Conservation (phyloP, 345 rosid species). For the Eucalyptus shirleyi region DNA sequence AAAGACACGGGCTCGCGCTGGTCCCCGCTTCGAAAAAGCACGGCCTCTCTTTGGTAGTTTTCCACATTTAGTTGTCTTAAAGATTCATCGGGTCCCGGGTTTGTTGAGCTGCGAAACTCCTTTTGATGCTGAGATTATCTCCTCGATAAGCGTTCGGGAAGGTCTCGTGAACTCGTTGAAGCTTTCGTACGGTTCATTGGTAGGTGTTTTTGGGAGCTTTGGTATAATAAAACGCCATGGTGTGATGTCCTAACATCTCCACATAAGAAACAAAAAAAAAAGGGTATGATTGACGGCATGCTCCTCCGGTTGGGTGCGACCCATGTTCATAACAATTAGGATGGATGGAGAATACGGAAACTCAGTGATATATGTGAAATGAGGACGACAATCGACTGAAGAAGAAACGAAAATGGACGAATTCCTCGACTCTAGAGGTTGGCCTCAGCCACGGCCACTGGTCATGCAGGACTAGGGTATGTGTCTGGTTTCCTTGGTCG, state of each 20-base stretch:
- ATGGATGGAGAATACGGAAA: background rate
- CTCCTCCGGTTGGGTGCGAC: background rate
- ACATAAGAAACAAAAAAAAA: background rate
- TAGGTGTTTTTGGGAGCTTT: background rate
- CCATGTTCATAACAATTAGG: background rate
- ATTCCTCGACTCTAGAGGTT: background rate
- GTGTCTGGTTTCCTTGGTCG: background rate
- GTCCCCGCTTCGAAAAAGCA: background rate
- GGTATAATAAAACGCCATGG: background rate
- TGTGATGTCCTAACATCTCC: background rate
- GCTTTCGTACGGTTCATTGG: background rate
- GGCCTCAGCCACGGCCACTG: background rate
- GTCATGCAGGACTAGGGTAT: background rate
- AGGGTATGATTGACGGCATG: background rate
- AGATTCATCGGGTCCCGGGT: background rate
- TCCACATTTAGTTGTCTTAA: background rate
- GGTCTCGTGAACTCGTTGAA: background rate
- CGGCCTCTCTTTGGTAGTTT: background rate
- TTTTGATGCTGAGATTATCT: background rate
- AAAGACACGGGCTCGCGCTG: background rate
- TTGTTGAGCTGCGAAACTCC: background rate
- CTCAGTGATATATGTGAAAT: background rate
- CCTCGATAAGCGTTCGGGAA: background rate
- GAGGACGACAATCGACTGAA: background rate
- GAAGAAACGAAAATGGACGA: background rate